Evolutionary conservation across 106 monocot genomes (phyloP), one percentile per base, ranked within the genome.

Genomic region (Allium fistulosum): DNA sequence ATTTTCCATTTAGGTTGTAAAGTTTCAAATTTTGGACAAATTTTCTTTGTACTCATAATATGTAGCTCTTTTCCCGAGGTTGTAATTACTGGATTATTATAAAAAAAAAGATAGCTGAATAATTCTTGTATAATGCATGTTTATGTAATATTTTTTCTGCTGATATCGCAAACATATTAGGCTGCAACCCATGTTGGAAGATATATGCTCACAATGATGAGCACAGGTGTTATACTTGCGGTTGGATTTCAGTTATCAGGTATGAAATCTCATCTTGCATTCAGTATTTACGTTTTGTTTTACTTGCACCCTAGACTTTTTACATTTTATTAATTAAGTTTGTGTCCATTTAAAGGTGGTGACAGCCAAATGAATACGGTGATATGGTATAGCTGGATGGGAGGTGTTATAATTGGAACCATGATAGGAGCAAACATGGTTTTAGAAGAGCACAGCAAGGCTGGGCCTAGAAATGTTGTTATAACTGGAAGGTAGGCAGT

Each of bases 341-440:
- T 37, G 37, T 37, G 37, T 37, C 37, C 37, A 46, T 51, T 79
- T 58, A 46, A 74, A 97, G 96, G 96, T 59, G 92, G 88, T 51
- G 89, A 97, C 61, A 80, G 77, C 74, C 78, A 84, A 61, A 92
- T 97, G 92, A 89, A 89, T 62, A 80, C 86, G 16, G 61, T 97
- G 80, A 97, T 92, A 80, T 97, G 96, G 96, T 97, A 97, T 73
- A 89, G 96, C 78, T 97, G 96, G 96, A 91, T 97, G 65, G 92
- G 96, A 52, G 96, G 96, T 16, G 73, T 97, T 63, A 89, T 97
- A 15, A 89, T 89, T 48, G 96, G 96, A 59, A 97, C 96, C 46
- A 97, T 97, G 96, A 84, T 85, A 46, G 96, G 96, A 2, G 84
- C 92, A 51, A 97, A 97, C 73, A 81, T 80, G 80, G 96, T 97